phyloP scores from a whole-genome alignment of 768 basidiomycete genomes.

The Boletus rubroflammeus region DNA sequence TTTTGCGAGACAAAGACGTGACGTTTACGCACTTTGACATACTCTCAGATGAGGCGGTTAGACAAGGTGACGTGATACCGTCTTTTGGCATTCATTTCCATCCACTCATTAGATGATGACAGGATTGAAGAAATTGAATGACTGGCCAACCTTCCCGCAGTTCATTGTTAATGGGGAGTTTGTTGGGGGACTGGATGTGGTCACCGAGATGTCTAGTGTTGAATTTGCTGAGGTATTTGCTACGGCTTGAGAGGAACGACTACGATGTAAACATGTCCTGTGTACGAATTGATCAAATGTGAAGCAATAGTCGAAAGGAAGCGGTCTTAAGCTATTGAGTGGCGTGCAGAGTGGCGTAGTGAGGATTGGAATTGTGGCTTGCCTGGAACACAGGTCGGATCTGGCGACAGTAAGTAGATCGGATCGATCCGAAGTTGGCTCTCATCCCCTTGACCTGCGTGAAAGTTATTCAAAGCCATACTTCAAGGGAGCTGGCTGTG shows the following conservation, averaged over 20 bases:
- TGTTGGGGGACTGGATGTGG: slow-evolving; percentile 91
- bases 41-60: slow-evolving; percentile 71
- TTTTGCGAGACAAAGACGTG: slow-evolving; percentile 62
- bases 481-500: neutral
- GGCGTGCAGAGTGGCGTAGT: neutral
- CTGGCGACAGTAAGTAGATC: neutral
- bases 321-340: neutral
- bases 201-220: slow-evolving; percentile 79
- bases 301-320: neutral
- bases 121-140: slow-evolving; percentile 75
- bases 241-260: neutral
- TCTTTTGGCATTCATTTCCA: neutral
- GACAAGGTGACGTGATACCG: slow-evolving; percentile 55
- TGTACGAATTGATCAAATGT: slow-evolving; percentile 1
- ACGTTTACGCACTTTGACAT: slow-evolving; percentile 82
- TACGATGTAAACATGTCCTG: neutral
- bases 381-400: slow-evolving; percentile 8
- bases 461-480: neutral
- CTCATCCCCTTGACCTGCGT: neutral
- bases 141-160: slow-evolving; percentile 91
- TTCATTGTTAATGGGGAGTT: slow-evolving; percentile 87
- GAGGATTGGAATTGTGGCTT: slow-evolving; percentile 8
- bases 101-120: slow-evolving; percentile 5
- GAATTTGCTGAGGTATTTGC: slow-evolving; percentile 57
- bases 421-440: neutral